Base-by-base conservation (phyloP, 192 early-diverging fungal genomes). In the Backusella morwellensis region DNA sequence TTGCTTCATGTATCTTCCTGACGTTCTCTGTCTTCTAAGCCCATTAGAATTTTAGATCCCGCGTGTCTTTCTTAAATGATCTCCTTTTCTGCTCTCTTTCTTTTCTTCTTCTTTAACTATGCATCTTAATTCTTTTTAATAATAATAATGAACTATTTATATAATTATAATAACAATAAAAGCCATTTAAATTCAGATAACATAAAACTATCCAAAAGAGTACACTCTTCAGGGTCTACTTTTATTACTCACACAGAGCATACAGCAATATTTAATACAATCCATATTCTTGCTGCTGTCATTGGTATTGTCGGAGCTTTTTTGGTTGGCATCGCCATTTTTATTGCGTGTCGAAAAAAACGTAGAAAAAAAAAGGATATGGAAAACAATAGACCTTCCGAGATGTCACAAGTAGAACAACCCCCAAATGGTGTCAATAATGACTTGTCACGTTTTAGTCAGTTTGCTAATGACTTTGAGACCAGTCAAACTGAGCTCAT, bases 391-490 rank as follows among this genome's bases (percentile, higher is more conserved):
- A 14, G 56, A 63, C 9, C 56, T 63, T 63, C 56, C 56, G 11
- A 63, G 56, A 63, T 63, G 56, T 23, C 12, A 26, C 56, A 63
- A 29, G 23, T 29, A 29, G 21, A 63, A 63, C 21, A 11, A 26
- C 56, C 23, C 56, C 56, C 56, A 4, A 29, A 12, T 63, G 56
- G 56, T 63, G 56, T 63, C 56, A 63, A 63, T 63, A 63, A 63
- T 63, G 56, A 63, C 56, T 63, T 63, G 56, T 63, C 56, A 63
- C 56, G 56, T 36, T 40, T 50, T 68, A 66, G 40, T 44, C 74
- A 67, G 32, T 75, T 75, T 75, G 74, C 74, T n/a, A 66, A 19
- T 67, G 74, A 75, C 41, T 75, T 75, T 50, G 66, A 63, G 26
- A 63, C n/a, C 15, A 66, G 56, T 35, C 21, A 14, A 9, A 35